phyloP scores from a whole-genome alignment of 352 stramenopile genomes.

The Phytophthora chlamydospora region DNA sequence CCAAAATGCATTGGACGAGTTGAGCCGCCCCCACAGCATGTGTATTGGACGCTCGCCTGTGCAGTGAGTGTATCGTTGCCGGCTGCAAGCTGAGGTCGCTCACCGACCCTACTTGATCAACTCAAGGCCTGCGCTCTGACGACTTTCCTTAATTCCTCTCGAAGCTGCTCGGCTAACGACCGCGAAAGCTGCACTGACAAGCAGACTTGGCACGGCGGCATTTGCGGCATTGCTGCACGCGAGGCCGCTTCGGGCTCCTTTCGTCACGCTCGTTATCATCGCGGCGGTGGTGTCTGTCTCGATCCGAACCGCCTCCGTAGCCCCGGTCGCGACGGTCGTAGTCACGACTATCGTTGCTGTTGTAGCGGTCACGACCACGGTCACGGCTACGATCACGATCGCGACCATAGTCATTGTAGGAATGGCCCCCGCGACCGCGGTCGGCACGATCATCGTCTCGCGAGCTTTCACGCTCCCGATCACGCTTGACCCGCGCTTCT shows the following conservation, averaged over 20 bases:
- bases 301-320: slow-evolving; percentile 29
- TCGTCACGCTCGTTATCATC: slow-evolving; percentile 40
- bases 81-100: slow-evolving; percentile 6
- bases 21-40: slow-evolving; percentile 30
- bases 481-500: slow-evolving; percentile 28
- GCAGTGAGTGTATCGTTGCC: slow-evolving; percentile 3
- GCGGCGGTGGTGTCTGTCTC: slow-evolving; percentile 36
- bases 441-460: slow-evolving; percentile 33
- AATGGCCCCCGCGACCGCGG: slow-evolving; percentile 24
- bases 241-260: slow-evolving; percentile 45
- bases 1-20: slow-evolving; percentile 35
- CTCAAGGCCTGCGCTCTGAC: slow-evolving; percentile 4
- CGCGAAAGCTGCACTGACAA: slow-evolving; percentile 61
- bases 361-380: slow-evolving; percentile 36
- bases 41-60: slow-evolving; percentile 33
- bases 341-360: slow-evolving; percentile 23
- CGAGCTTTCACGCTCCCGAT: slow-evolving; percentile 24
- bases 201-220: slow-evolving; percentile 58
- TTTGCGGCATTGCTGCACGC: slow-evolving; percentile 54
- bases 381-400: slow-evolving; percentile 24
- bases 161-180: slow-evolving; percentile 22
- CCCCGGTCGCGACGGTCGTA: slow-evolving; percentile 35
- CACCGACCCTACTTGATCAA: slow-evolving; percentile 6
- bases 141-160: neutral
- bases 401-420: slow-evolving; percentile 32